Base-by-base conservation (phyloP, 257 asterid genomes). In the Dorcoceras hygrometricum region DNA sequence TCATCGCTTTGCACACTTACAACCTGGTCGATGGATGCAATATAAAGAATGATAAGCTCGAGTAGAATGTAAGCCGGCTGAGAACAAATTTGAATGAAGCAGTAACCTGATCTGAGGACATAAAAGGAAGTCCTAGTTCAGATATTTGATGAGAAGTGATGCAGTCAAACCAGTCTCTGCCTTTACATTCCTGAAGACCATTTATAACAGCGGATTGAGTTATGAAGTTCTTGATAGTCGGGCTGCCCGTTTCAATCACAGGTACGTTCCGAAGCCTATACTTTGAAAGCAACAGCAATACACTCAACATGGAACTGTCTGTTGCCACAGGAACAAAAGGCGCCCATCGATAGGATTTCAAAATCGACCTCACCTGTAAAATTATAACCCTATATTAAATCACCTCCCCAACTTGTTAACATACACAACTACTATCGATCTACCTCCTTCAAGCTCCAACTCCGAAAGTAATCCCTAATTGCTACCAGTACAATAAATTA, bases 191-290 rank as follows among this genome's bases (percentile, higher is more conserved):
- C 26, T 82, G 85, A 26, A 89, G 89, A 46, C 97, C 97, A 64
- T 81, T 95, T 23, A 93, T 57, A 2, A 93, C 85, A 0, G 99
- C 96, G 12, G 99, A 93, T 63, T 93, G 99, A 48, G 99, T 93
- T 67, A 93, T 88, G 82, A 79, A 93, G 83, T 93, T 93, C 63
- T 65, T 83, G 1, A 93, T 79, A 7, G 67, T 5, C 2, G 97
- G 71, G 4, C 62, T 75, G 1, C 96, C 95, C 18, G 85, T 39
- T 55, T 86, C 96, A 18, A 90, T 76, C 62, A 93, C 88, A 0
- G 99, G 99, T 55, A 93, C 96, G 4, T 88, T 93, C 34, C 99
- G 85, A 57, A 90, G 87, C 80, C 99, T 76, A 29, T 93, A 93
- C 75, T 93, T 93, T 0, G 96, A 93, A 2, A 93, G 87, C 51